Conservation (phyloP, 164 flowering plant species). For the Warburgia ugandensis region DNA sequence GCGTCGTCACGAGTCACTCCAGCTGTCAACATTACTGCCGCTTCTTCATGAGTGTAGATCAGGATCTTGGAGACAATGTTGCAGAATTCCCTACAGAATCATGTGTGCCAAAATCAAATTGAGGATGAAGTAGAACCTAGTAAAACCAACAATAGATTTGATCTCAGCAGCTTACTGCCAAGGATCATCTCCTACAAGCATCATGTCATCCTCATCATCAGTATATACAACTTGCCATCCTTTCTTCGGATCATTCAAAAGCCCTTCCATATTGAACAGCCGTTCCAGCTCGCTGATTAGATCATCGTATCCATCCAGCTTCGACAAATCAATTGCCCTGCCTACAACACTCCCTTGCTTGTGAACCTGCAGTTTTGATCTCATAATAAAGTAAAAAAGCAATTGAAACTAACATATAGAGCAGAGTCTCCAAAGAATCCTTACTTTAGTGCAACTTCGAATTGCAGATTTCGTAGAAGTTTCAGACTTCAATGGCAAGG, state of each 20-base stretch:
- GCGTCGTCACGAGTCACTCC: constrained; percentile 7
- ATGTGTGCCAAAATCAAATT: background rate
- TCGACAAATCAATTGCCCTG: constrained; percentile 22
- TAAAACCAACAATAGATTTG: no score
- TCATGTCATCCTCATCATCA: constrained; percentile 20
- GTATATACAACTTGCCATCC: constrained; percentile 27
- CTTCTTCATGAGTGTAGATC: constrained; percentile 19
- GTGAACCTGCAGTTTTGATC: constrained; percentile 19
- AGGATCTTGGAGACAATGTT: constrained; percentile 20
- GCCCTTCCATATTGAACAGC: constrained; percentile 29
- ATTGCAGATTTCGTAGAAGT: constrained; percentile 25
- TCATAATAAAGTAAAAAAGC: constrained; percentile 11
- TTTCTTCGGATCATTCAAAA: constrained; percentile 19
- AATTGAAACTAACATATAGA: constrained; percentile 29
- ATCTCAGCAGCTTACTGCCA: constrained; percentile 32
- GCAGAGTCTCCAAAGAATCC: constrained; percentile 26
- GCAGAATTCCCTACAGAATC: constrained; percentile 29
- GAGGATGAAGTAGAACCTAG: no score
- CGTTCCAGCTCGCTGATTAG: constrained; percentile 21
- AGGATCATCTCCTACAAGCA: constrained; percentile 28
- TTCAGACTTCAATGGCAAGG: constrained; percentile 27
- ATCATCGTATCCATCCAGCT: constrained; percentile 28
- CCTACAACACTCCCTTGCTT: constrained; percentile 27
- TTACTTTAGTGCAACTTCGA: constrained; percentile 45
- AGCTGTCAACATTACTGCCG: constrained; percentile 7